A percentile compares a stretch with the other conserved stretches of the same genome.
Conservation (phyloP, 2,329 filamentous ascomycete species). For the Magnaporthiopsis incrustans region DNA sequence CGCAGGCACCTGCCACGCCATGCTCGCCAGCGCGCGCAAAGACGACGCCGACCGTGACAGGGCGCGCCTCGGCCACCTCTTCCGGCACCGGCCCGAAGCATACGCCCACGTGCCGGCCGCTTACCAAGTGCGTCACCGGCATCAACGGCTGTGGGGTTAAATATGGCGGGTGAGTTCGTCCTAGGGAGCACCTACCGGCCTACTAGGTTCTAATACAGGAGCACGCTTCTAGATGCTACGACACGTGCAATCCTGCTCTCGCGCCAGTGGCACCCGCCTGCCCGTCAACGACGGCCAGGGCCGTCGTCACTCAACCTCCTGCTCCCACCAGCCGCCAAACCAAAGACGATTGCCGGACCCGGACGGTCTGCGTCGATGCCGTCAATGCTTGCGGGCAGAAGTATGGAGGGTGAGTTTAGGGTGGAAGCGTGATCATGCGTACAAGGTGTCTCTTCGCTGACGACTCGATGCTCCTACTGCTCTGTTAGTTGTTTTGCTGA, state of each 20-base stretch:
- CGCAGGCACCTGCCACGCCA: not conserved
- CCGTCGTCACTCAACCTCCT: not conserved
- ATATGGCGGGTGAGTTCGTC: not conserved
- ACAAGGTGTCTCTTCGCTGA: not conserved
- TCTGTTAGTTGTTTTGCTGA: slow-evolving; percentile 3
- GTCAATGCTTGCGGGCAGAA: slow-evolving; percentile 5
- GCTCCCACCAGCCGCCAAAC: not conserved
- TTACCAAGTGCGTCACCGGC: slow-evolving; percentile 1
- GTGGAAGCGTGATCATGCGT: not conserved
- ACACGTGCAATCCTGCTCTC: slow-evolving; percentile 3
- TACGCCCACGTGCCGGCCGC: not conserved
- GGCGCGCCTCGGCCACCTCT: not conserved
- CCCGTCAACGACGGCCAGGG: not conserved
- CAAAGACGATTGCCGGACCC: not conserved
- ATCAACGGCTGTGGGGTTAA: slow-evolving; percentile 1
- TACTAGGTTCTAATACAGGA: not conserved
- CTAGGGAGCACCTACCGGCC: too few relatives aligned
- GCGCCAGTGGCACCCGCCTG: not conserved
- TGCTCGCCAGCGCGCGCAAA: not conserved
- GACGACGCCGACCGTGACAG: not conserved
- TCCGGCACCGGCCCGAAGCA: not conserved
- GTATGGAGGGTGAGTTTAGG: slow-evolving; percentile 1
- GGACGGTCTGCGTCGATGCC: slow-evolving; percentile 2
- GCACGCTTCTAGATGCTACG: slow-evolving; percentile 3
- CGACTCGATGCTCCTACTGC: not conserved